Evolutionary conservation across 116 monocot genomes (phyloP).

Genomic region (Iris pallida): DNA sequence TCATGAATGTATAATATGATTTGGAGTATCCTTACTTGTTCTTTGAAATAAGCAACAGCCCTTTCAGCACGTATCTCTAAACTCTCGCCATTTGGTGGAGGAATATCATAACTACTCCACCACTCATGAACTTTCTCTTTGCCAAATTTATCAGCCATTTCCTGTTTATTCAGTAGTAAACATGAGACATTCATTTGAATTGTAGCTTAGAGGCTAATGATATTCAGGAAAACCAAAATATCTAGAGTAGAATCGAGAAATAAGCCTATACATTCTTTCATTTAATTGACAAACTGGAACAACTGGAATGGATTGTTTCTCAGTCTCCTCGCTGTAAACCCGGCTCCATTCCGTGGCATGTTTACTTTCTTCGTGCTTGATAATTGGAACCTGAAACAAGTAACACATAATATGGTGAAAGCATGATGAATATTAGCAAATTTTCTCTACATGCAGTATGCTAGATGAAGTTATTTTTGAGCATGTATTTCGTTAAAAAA

Average conservation of each 20-base stretch:
- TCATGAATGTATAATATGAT: background rate
- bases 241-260: background rate
- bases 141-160: constrained; percentile 88
- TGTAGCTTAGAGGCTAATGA: background rate
- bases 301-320: constrained; percentile 85
- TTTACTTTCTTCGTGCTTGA: constrained; percentile 76
- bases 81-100: constrained; percentile 98
- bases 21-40: constrained; percentile 49
- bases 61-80: constrained; percentile 95
- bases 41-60: constrained; percentile 92
- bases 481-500: background rate
- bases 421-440: no score
- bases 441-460: no score
- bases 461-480: no score
- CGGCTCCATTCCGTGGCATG: constrained; percentile 66
- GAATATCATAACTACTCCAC: constrained; percentile 97
- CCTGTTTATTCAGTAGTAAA: constrained; percentile 76
- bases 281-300: constrained; percentile 93
- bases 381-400: constrained; percentile 74
- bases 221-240: constrained; percentile 8
- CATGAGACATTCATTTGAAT: background rate
- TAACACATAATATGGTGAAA: background rate
- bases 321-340: constrained; percentile 76
- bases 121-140: constrained; percentile 90
- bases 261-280: constrained; percentile 80